Conservation (phyloP, 768 basidiomycete genomes). For the Mycena galopus region DNA sequence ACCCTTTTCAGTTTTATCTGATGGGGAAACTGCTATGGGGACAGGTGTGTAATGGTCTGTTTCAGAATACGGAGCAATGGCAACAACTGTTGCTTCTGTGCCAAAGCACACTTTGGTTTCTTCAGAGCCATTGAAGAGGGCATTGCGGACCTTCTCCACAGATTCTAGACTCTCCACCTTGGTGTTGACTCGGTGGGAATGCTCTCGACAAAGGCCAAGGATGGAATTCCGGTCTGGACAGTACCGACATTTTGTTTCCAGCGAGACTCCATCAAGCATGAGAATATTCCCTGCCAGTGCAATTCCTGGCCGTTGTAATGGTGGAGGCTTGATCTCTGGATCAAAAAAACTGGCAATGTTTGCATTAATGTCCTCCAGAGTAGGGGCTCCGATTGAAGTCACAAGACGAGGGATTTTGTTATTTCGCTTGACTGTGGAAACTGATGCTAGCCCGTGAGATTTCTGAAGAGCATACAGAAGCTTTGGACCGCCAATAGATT, state of each 20-base stretch:
- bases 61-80: constrained; percentile 39
- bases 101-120: constrained; percentile 33
- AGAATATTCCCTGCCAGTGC: constrained; percentile 32
- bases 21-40: constrained; percentile 39
- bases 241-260: constrained; percentile 40
- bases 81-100: constrained; percentile 47
- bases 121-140: background rate
- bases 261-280: constrained; percentile 44
- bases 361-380: background rate
- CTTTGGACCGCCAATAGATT: constrained; percentile 26
- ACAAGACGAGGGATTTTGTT: background rate
- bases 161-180: constrained; percentile 10
- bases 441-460: constrained; percentile 36
- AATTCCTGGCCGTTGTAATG: background rate
- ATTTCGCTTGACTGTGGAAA: constrained; percentile 26
- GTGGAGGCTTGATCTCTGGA: background rate
- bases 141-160: constrained; percentile 25
- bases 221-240: constrained; percentile 18
- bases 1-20: constrained; percentile 41
- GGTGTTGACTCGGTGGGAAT: constrained; percentile 26
- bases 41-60: constrained; percentile 39
- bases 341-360: background rate
- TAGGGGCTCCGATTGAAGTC: background rate
- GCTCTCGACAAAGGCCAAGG: constrained; percentile 45
- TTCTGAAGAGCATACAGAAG: constrained; percentile 44